Base-by-base conservation (phyloP, 106 monocot species). In the Posidonia australis region DNA sequence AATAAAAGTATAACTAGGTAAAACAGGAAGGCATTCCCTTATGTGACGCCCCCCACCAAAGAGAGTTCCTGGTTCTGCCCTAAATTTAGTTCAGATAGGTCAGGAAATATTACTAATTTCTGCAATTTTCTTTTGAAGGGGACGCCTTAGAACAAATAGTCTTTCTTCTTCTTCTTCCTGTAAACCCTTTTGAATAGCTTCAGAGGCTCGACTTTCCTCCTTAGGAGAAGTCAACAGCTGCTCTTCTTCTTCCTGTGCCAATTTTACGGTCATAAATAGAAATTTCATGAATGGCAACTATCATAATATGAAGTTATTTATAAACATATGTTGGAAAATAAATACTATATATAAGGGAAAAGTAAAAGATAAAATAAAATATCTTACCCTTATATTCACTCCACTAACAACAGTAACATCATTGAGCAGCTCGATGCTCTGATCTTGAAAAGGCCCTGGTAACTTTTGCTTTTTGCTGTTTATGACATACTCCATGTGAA, bases 131-230 rank as follows among this genome's bases (percentile, higher is more conserved):
- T 64, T 83, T 66, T 74, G 77, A 78, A 94, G 89, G 9, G 81
- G 86, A 18, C 70, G 79, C 76, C 78, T 94, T 63, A 76, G 79
- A 46, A 94, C 63, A 76, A 94, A 76, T 54, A 89, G 67, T 54
- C 62, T 86, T n/a, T n/a, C n/a, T 58, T 89, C 86, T 81, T 94
- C 93, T 80, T 94, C 93, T 75, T 86, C 93, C 63, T 89, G 93
- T 44, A 84, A 79, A 67, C 76, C 77, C 59, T 74, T 89, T 49
- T 84, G 55, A 28, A 73, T 82, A 52, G 83, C 93, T 78, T 94
- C 89, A 44, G 86, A 84, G 65, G 86, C 83, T 67, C 78, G 72
- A 21, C 71, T 86, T 62, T 90, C 93, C 63, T 90, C 93, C 68
- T 86, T 89, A 1, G 77, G 80, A 42, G 79, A 81, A 67, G 89